A percentile compares a stretch with the other conserved stretches of the same genome.
Evolutionary conservation across 257 asterid genomes (phyloP).

Genomic region (Ajuga chamaepitys): DNA sequence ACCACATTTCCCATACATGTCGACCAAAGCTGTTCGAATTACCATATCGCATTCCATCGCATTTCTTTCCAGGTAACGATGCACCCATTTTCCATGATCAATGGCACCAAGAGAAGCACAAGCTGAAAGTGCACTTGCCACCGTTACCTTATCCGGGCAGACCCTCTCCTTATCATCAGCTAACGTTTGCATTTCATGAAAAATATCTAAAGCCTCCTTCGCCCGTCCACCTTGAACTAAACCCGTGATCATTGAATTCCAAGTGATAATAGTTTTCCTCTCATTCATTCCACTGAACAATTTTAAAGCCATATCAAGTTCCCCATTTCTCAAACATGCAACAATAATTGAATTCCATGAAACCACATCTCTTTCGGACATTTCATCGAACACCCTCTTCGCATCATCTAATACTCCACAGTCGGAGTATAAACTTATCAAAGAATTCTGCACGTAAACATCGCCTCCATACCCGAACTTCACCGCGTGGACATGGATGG

Average conservation of each 20-base stretch:
- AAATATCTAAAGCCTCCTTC: constrained; percentile 56
- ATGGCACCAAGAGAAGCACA: constrained; percentile 82
- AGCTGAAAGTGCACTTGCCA: constrained; percentile 65
- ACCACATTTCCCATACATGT: constrained; percentile 89
- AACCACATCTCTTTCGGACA: constrained; percentile 56
- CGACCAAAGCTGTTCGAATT: constrained; percentile 67
- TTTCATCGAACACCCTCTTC: constrained; percentile 61
- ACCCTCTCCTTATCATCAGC: constrained; percentile 18
- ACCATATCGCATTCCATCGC: constrained; percentile 63
- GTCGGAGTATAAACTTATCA: constrained; percentile 47
- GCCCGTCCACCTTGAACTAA: constrained; percentile 69
- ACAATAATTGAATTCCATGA: constrained; percentile 66
- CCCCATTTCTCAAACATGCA: constrained; percentile 56
- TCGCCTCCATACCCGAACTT: constrained; percentile 44
- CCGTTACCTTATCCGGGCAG: constrained; percentile 60
- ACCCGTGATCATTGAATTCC: constrained; percentile 82
- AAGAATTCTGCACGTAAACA: constrained; percentile 58
- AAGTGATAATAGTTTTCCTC: constrained; percentile 47
- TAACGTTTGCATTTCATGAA: constrained; percentile 55
- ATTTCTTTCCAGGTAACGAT: constrained; percentile 45
- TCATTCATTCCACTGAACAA: constrained; percentile 46
- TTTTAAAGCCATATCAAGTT: constrained; percentile 39
- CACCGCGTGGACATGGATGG: constrained; percentile 45
- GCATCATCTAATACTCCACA: constrained; percentile 47
- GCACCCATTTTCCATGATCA: constrained; percentile 74